Conservation (phyloP, 2,329 filamentous ascomycete genomes). For the Diaporthe helianthi region DNA sequence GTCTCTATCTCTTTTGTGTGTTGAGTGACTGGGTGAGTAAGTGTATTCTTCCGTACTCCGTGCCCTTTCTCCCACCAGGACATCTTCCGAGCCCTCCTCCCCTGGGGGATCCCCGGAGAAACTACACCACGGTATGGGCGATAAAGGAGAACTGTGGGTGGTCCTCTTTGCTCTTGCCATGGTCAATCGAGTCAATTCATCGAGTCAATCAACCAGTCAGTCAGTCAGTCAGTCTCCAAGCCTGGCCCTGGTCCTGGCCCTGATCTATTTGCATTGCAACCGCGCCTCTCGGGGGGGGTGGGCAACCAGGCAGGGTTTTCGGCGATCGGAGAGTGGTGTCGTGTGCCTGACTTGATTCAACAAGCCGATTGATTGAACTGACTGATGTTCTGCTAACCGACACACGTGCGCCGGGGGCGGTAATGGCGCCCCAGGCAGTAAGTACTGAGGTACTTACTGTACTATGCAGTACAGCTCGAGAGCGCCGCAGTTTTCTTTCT, state of each 20-base stretch:
- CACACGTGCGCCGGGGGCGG: no score
- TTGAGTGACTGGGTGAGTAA: not conserved
- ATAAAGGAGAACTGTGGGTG: not conserved
- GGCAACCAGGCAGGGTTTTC: not conserved
- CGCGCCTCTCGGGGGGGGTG: not conserved
- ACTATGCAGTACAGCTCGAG: no score
- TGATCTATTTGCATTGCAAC: not conserved
- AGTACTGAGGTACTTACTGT: no score
- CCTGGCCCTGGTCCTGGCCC: not conserved
- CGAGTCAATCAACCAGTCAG: no score
- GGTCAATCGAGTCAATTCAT: no score
- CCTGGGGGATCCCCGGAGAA: constrained; percentile 16
- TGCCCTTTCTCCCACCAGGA: not conserved
- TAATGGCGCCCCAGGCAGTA: no score
- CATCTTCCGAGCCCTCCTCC: constrained; percentile 14
- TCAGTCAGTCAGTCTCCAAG: no score
- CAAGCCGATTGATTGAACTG: not conserved
- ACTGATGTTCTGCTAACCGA: not conserved
- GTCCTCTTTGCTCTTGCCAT: not conserved
- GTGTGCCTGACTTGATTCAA: not conserved
- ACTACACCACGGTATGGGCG: not conserved
- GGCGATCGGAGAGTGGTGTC: not conserved
- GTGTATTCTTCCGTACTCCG: no score
- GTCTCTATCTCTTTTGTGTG: not conserved
- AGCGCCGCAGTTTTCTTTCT: not conserved